Evolutionary conservation across 768 basidiomycete genomes (phyloP), one percentile per base, ranked within the genome.

Genomic region (Porpolomopsis calyptriformis): DNA sequence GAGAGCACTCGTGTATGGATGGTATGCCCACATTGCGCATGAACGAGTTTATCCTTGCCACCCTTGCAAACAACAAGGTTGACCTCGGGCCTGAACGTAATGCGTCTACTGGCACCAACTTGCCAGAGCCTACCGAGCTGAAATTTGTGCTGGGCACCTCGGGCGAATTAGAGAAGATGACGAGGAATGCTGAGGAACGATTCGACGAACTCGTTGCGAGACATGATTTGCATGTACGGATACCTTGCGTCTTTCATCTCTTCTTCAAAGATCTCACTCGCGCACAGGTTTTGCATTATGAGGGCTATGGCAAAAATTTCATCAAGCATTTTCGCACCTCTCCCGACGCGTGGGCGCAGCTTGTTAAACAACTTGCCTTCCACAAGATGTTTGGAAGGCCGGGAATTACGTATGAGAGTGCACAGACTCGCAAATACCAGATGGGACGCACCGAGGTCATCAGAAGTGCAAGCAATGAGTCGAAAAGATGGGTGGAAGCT

Each of bases 331-430:
- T 75, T 73, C 82, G 82, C 57, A 70, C 77, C 39, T 91, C 87
- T 1, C 96, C 94, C 0, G 96, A 99, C 57, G 92, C 93, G 22
- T 92, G 91, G 81, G 87, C 75, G 14, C 96, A 99, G 66, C 73
- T 98, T 45, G 81, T 93, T 54, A 97, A 93, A 69, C 94, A 97
- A 64, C 81, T 97, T 39, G 94, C 93, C 18, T 97, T 88, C 70
- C 79, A 85, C 62, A 92, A 93, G 67, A 77, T 92, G 73, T 73
- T 70, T 55, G 68, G 69, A 4, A 73, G 85, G 1, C 80, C 85
- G 7, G 86, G 78, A 2, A 80, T 87, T 38, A 82, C 85, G 50
- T 99, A 99, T 67, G 94, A 99, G 71, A 84, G 82, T 51, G 84
- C 85, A 4, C 93, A 97, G 67, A 98, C 94, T 45, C 74, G 96